phyloP scores from a whole-genome alignment of 257 asterid genomes.

The Rauvolfia tetraphylla region DNA sequence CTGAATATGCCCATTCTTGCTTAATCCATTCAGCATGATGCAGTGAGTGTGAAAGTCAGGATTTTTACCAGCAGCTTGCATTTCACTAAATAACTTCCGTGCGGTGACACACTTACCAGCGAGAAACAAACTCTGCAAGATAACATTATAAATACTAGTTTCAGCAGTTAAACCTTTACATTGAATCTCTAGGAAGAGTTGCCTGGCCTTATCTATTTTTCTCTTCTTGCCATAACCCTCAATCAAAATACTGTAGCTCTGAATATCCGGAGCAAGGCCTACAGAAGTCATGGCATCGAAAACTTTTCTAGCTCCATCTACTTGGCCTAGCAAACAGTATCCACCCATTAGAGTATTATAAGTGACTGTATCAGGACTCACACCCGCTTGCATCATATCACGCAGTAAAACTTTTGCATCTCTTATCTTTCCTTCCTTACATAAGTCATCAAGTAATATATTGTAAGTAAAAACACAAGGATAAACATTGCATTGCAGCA shows the following conservation, averaged over 20 bases:
- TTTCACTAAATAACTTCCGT: background rate
- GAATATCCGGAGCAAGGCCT: slow-evolving; percentile 16
- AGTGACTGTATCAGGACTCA: slow-evolving; percentile 17
- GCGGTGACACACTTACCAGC: slow-evolving; percentile 5
- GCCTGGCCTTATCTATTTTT: slow-evolving; percentile 15
- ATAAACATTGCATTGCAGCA: slow-evolving; percentile 6
- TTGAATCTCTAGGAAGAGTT: slow-evolving; percentile 9
- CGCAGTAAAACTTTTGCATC: slow-evolving; percentile 20
- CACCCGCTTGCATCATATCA: slow-evolving; percentile 15
- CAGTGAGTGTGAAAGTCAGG: background rate
- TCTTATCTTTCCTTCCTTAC: slow-evolving; percentile 23
- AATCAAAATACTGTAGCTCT: slow-evolving; percentile 25
- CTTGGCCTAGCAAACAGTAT: slow-evolving; percentile 20
- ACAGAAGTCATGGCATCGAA: slow-evolving; percentile 16
- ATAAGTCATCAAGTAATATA: slow-evolving; percentile 3
- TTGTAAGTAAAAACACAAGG: slow-evolving; percentile 11
- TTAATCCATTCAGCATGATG: slow-evolving; percentile 19
- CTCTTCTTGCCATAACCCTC: slow-evolving; percentile 29
- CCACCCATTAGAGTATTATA: slow-evolving; percentile 26
- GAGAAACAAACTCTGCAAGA: slow-evolving; percentile 5
- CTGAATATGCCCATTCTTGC: slow-evolving; percentile 12
- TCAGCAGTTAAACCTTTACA: background rate
- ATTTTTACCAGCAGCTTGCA: background rate
- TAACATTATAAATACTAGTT: slow-evolving; percentile 1
- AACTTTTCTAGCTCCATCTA: slow-evolving; percentile 20